Evolutionary conservation across 2,329 filamentous ascomycete genomes (phyloP).

Genomic region (Ceratocystis smalleyi): DNA sequence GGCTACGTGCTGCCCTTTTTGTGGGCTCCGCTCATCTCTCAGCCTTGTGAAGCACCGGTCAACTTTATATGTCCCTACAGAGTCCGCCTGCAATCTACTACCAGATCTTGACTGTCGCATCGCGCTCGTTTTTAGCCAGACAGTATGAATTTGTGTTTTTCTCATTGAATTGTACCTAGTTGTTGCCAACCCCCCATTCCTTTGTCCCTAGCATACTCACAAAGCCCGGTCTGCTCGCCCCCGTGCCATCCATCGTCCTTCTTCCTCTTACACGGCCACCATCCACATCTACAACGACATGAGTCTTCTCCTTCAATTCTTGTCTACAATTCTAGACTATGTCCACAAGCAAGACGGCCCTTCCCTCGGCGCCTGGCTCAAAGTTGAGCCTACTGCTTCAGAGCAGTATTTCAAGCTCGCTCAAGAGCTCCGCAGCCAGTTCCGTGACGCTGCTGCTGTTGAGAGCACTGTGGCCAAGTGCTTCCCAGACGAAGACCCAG

Average conservation of each 20-base stretch:
- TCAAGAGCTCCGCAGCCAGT: slow-evolving; percentile 47
- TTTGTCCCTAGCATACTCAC: neutral
- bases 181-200: neutral
- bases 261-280: neutral
- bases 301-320: slow-evolving; percentile 52
- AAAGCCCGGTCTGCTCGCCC: neutral
- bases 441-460: slow-evolving; percentile 35
- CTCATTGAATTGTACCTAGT: neutral
- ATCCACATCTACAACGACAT: slow-evolving; percentile 27
- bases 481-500: slow-evolving; percentile 44
- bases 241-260: neutral
- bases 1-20: neutral
- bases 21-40: neutral
- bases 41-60: slow-evolving; percentile 8
- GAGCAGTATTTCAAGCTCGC: slow-evolving; percentile 53
- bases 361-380: slow-evolving; percentile 52
- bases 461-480: slow-evolving; percentile 47
- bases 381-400: slow-evolving; percentile 56
- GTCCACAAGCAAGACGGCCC: slow-evolving; percentile 47
- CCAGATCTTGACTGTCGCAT: neutral
- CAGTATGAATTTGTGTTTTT: neutral
- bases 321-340: slow-evolving; percentile 44
- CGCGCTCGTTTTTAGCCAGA: neutral
- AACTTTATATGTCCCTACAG: neutral
- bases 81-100: neutral